Conservation (phyloP, 1,139 yeast species). For the Nakaseomyces glabratus region DNA sequence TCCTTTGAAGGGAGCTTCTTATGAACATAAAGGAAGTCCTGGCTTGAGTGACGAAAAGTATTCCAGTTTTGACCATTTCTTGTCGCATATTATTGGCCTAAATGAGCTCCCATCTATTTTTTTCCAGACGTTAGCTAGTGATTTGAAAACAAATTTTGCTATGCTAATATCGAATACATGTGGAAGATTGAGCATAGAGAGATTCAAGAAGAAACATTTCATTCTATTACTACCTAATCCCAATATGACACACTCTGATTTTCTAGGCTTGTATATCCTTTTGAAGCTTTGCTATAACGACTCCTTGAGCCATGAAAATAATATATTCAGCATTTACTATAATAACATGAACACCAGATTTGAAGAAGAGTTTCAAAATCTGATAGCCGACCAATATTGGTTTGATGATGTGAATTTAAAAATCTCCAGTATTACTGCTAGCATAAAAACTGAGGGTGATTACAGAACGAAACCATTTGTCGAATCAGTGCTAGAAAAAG, state of each 20-base stretch:
- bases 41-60: slow-evolving; percentile 17
- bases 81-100: slow-evolving; percentile 23
- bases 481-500: slow-evolving; percentile 15
- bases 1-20: slow-evolving; percentile 25
- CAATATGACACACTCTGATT: slow-evolving; percentile 23
- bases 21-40: slow-evolving; percentile 16
- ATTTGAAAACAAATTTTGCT: slow-evolving; percentile 17
- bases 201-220: slow-evolving; percentile 18
- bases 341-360: slow-evolving; percentile 18
- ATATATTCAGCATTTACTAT: slow-evolving; percentile 17
- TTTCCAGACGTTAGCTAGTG: slow-evolving; percentile 17
- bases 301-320: slow-evolving; percentile 11
- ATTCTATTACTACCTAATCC: slow-evolving; percentile 22
- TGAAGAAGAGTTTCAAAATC: slow-evolving; percentile 12
- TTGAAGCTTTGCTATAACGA: slow-evolving; percentile 18
- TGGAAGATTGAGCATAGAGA: slow-evolving; percentile 18
- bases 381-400: slow-evolving; percentile 19
- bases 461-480: slow-evolving; percentile 12
- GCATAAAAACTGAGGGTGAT: slow-evolving; percentile 10
- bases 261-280: slow-evolving; percentile 21
- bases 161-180: slow-evolving; percentile 24
- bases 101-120: slow-evolving; percentile 26
- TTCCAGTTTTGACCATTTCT: slow-evolving; percentile 20
- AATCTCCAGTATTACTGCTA: slow-evolving; percentile 10
- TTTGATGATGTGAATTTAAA: slow-evolving; percentile 14